Evolutionary conservation across 73 alveolate genomes (phyloP).

Genomic region (Diophrys sp.): DNA sequence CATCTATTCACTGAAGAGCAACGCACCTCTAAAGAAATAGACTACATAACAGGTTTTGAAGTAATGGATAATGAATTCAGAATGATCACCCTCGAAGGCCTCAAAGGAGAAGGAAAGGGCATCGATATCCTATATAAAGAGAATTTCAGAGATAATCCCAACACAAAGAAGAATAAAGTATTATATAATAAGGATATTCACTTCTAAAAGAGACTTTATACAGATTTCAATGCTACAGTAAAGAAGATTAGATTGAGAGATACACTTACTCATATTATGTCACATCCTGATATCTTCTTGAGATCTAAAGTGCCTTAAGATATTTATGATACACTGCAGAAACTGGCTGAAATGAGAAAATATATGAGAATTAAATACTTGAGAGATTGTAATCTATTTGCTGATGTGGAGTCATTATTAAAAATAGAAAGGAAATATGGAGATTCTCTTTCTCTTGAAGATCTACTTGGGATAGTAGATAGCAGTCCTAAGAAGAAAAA

Average conservation of each 20-base stretch:
- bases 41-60: conserved; percentile 64
- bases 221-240: conserved; percentile 58
- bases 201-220: conserved; percentile 59
- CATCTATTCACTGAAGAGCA: conserved; percentile 61
- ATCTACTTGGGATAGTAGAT: conserved; percentile 52
- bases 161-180: conserved; percentile 34
- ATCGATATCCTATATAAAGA: conserved; percentile 44
- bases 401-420: conserved; percentile 36
- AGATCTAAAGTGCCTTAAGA: conserved; percentile 78
- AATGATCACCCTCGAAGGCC: conserved; percentile 69
- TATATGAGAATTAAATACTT: conserved; percentile 58
- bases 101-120: conserved; percentile 62
- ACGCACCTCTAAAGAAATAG: conserved; percentile 38
- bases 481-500: conserved; percentile 16
- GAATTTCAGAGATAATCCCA: conserved; percentile 54
- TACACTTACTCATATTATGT: conserved; percentile 53
- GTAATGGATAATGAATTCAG: conserved; percentile 66
- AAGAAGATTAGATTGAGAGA: conserved; percentile 69
- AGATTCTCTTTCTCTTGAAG: conserved; percentile 55
- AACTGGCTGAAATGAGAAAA: conserved; percentile 66
- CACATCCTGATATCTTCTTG: conserved; percentile 67
- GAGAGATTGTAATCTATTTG: conserved; percentile 60
- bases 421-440: conserved; percentile 75
- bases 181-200: conserved; percentile 70
- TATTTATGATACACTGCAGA: conserved; percentile 65